These are phyloP conservation scores for Phallus indusiatus DNA, from an alignment of 768 basidiomycete species.

Conservation along the genomic window DNA sequence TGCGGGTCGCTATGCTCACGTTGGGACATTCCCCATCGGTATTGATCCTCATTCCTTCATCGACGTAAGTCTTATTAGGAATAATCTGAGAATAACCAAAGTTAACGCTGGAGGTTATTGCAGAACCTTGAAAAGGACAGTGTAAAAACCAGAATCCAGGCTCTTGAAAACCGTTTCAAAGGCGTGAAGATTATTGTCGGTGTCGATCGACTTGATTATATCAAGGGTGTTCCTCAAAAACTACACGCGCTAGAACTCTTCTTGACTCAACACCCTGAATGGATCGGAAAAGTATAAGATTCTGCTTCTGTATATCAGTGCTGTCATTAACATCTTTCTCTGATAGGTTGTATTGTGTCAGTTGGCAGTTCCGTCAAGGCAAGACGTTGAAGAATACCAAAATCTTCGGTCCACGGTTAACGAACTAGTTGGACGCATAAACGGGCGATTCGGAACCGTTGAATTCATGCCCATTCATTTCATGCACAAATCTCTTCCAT, in stretches of 20 bases:
- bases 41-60: constrained; percentile 93
- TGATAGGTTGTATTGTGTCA: constrained; percentile 86
- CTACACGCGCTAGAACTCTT: constrained; percentile 94
- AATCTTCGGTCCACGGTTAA: constrained; percentile 93
- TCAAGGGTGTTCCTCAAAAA: constrained; percentile 99
- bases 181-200: constrained; percentile 97
- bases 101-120: constrained; percentile 6
- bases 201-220: constrained; percentile 97
- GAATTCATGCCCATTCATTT: constrained; percentile 99
- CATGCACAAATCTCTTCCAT: constrained; percentile 90
- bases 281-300: constrained; percentile 80
- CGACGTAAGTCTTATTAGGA: constrained; percentile 38
- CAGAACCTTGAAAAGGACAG: constrained; percentile 72
- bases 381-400: constrained; percentile 99
- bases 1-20: constrained; percentile 88
- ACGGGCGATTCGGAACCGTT: constrained; percentile 96
- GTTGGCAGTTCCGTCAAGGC: constrained; percentile 92
- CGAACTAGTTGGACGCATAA: constrained; percentile 96
- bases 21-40: constrained; percentile 98
- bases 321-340: neutral
- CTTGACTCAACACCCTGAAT: constrained; percentile 95
- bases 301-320: neutral
- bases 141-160: constrained; percentile 72
- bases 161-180: constrained; percentile 82
- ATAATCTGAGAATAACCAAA: neutral